Conservation (phyloP, 1,139 yeast species). For the Lipomyces yarrowii region DNA sequence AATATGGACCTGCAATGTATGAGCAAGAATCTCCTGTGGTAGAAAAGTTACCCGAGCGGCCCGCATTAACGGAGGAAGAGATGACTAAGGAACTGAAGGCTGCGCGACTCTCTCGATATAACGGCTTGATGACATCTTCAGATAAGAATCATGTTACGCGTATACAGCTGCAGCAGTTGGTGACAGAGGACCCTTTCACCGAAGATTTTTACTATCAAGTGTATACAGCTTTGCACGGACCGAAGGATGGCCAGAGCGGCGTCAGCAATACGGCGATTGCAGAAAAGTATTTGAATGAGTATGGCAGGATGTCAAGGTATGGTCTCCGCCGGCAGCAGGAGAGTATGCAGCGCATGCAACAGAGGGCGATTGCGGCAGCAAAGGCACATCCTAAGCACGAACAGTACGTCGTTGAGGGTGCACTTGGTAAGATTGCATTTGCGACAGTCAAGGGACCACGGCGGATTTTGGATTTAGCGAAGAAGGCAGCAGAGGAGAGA, state of each 20-base stretch:
- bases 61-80: slow-evolving; percentile 12
- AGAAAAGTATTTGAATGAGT: slow-evolving; percentile 85
- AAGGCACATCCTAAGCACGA: slow-evolving; percentile 82
- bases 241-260: slow-evolving; percentile 37
- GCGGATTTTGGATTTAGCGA: slow-evolving; percentile 72
- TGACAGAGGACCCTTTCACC: slow-evolving; percentile 94
- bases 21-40: background rate
- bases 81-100: slow-evolving; percentile 51
- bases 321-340: slow-evolving; percentile 81
- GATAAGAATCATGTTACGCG: slow-evolving; percentile 95
- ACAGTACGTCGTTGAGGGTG: slow-evolving; percentile 79
- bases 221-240: slow-evolving; percentile 77
- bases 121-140: slow-evolving; percentile 95
- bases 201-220: slow-evolving; percentile 97
- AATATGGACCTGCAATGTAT: background rate
- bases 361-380: slow-evolving; percentile 93
- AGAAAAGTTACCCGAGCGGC: slow-evolving; percentile 14
- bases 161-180: slow-evolving; percentile 92
- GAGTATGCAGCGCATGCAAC: slow-evolving; percentile 98
- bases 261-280: slow-evolving; percentile 41
- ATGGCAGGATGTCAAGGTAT: slow-evolving; percentile 89
- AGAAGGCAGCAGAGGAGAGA: slow-evolving; percentile 9
- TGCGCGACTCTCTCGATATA: slow-evolving; percentile 74
- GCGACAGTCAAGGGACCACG: slow-evolving; percentile 87
- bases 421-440: slow-evolving; percentile 83